These are phyloP conservation scores for Boletus pseudopeckii DNA, from an alignment of 768 basidiomycete species.

Conservation along the genomic window DNA sequence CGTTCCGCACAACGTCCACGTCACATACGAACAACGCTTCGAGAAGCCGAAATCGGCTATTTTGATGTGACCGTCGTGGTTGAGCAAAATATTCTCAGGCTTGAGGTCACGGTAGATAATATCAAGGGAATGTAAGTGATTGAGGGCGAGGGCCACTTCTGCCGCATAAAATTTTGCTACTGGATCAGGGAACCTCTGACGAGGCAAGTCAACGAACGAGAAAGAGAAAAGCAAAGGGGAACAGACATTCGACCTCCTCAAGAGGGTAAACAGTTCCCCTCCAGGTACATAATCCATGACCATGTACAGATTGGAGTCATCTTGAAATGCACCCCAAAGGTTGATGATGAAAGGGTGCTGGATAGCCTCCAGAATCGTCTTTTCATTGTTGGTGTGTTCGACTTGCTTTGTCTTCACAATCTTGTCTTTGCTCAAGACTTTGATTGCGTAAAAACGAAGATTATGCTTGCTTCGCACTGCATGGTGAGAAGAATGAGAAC, in stretches of 20 bases:
- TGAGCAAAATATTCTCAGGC: conserved; percentile 93
- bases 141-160: conserved; percentile 89
- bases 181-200: conserved; percentile 89
- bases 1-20: conserved; percentile 94
- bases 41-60: conserved; percentile 97
- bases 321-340: conserved; percentile 95
- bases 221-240: conserved; percentile 6
- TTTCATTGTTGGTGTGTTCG: conserved; percentile 96
- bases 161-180: conserved; percentile 98
- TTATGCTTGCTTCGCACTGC: conserved; percentile 90
- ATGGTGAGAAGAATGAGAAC: neutral
- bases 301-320: conserved; percentile 92
- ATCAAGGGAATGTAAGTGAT: conserved; percentile 79
- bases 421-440: conserved; percentile 90
- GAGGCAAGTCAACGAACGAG: conserved; percentile 7
- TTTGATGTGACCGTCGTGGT: conserved; percentile 94
- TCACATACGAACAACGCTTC: conserved; percentile 80
- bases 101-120: conserved; percentile 98
- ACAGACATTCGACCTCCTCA: conserved; percentile 84
- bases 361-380: conserved; percentile 77
- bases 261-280: conserved; percentile 92
- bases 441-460: conserved; percentile 93
- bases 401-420: conserved; percentile 92
- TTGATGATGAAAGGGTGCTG: conserved; percentile 95
- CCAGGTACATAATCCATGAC: conserved; percentile 97